Evolutionary conservation across 345 rosid species (phyloP).

Genomic region (Gynandropsis gynandra): DNA sequence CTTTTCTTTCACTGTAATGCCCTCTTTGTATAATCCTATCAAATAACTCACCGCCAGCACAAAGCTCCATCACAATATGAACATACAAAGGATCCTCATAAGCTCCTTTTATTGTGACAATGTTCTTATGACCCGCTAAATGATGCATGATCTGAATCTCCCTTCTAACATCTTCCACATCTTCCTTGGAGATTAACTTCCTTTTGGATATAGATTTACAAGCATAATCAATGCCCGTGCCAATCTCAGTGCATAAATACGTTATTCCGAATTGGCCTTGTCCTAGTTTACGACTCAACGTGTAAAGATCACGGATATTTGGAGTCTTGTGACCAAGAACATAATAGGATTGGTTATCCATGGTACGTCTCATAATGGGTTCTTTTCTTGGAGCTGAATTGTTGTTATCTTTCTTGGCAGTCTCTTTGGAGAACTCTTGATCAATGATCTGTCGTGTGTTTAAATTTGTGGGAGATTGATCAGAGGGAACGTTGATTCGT

Average conservation of each 20-base stretch:
- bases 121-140: slow-evolving; percentile 92
- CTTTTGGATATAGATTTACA: slow-evolving; percentile 96
- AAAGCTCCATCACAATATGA: slow-evolving; percentile 96
- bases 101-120: slow-evolving; percentile 93
- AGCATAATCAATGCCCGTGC: slow-evolving; percentile 63
- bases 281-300: slow-evolving; percentile 77
- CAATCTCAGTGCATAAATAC: slow-evolving; percentile 62
- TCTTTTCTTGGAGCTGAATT: slow-evolving; percentile 44
- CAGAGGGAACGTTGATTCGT: slow-evolving; percentile 34
- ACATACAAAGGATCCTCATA: slow-evolving; percentile 81
- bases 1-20: slow-evolving; percentile 92
- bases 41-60: slow-evolving; percentile 90
- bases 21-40: slow-evolving; percentile 98
- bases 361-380: slow-evolving; percentile 38
- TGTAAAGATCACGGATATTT: slow-evolving; percentile 78
- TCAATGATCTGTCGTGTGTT: slow-evolving; percentile 24
- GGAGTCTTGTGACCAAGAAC: slow-evolving; percentile 91
- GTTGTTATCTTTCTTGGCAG: slow-evolving; percentile 30
- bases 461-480: slow-evolving; percentile 37
- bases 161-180: slow-evolving; percentile 90
- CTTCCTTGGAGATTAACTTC: slow-evolving; percentile 88
- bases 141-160: slow-evolving; percentile 99
- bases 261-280: slow-evolving; percentile 98
- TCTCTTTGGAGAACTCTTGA: slow-evolving; percentile 31
- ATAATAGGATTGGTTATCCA: slow-evolving; percentile 60